Percentiles rank a stretch among this genome's conserved stretches.
Conservation (phyloP, 352 stramenopile genomes). For the Globisporangium orthogonon region DNA sequence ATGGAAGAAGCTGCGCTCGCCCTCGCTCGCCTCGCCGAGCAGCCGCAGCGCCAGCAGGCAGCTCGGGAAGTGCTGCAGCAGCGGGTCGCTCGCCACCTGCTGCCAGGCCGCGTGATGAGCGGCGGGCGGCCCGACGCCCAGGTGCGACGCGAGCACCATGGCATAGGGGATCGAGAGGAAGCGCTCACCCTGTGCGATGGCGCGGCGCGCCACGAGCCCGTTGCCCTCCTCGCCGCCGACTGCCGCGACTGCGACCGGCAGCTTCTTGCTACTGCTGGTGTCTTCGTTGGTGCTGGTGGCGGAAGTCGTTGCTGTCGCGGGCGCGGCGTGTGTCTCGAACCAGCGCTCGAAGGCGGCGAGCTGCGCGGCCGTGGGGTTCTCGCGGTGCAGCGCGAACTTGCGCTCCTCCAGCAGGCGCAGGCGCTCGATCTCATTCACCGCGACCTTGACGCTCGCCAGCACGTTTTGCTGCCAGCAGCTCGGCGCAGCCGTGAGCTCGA, state of each 20-base stretch:
- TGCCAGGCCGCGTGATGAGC: constrained; percentile 15
- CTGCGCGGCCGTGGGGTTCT: constrained; percentile 9
- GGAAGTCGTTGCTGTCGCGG: not conserved
- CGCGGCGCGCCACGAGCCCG: constrained; percentile 20
- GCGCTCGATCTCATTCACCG: constrained; percentile 23
- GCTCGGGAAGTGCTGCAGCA: constrained; percentile 34
- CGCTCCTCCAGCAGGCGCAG: constrained; percentile 15
- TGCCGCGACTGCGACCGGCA: constrained; percentile 16
- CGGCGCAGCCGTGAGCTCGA: constrained; percentile 25
- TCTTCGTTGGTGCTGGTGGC: not conserved
- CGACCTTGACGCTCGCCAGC: constrained; percentile 18
- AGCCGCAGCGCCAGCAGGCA: constrained; percentile 35
- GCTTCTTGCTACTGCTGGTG: not conserved
- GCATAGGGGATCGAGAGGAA: constrained; percentile 34
- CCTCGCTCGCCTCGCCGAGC: constrained; percentile 23
- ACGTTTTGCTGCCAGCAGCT: constrained; percentile 27
- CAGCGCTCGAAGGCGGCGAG: constrained; percentile 23
- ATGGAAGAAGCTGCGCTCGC: constrained; percentile 24
- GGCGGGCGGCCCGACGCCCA: constrained; percentile 12
- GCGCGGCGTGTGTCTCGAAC: constrained; percentile 14
- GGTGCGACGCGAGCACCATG: constrained; percentile 22
- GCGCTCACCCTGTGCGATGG: constrained; percentile 15
- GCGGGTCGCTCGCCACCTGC: constrained; percentile 22
- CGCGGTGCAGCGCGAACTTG: constrained; percentile 18
- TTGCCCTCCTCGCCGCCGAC: constrained; percentile 20